Percentiles rank a stretch among this genome's conserved stretches.
phyloP scores from a whole-genome alignment of 306 rosid genomes.

The Argentina anserina region DNA sequence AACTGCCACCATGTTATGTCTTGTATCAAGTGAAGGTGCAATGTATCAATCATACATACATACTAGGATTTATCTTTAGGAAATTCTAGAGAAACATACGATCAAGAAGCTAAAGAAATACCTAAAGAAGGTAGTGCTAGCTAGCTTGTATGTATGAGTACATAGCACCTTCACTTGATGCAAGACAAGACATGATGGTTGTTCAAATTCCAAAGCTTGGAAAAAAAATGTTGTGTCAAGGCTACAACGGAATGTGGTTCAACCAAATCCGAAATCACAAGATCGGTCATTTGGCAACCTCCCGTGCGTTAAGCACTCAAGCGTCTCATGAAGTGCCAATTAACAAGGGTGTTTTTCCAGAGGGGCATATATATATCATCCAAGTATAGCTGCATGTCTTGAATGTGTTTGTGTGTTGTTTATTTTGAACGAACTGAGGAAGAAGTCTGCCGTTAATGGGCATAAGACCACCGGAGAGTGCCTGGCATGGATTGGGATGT shows the following conservation, averaged over 20 bases:
- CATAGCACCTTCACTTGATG: slow-evolving; percentile 67
- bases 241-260: slow-evolving; percentile 58
- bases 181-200: slow-evolving; percentile 67
- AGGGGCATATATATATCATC: slow-evolving; percentile 53
- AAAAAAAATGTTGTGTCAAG: slow-evolving; percentile 59
- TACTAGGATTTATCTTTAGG: too few species aligned
- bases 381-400: slow-evolving; percentile 67
- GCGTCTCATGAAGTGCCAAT: slow-evolving; percentile 73
- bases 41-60: too few species aligned
- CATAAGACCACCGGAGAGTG: slow-evolving; percentile 40
- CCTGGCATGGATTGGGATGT: slow-evolving; percentile 81
- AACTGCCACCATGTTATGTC: too few species aligned
- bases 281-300: too few species aligned
- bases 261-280: slow-evolving; percentile 67
- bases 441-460: slow-evolving; percentile 37
- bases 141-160: slow-evolving; percentile 45
- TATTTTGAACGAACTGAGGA: slow-evolving; percentile 61
- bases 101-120: slow-evolving; percentile 49
- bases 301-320: slow-evolving; percentile 54
- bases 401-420: slow-evolving; percentile 74
- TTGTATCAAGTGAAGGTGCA: too few species aligned
- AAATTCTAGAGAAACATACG: slow-evolving; percentile 50
- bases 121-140: slow-evolving; percentile 42
- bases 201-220: slow-evolving; percentile 68
- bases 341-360: slow-evolving; percentile 58